These are phyloP conservation scores for Colletotrichum acutatum DNA, from an alignment of 2,329 filamentous ascomycete species.

Conservation along the genomic window DNA sequence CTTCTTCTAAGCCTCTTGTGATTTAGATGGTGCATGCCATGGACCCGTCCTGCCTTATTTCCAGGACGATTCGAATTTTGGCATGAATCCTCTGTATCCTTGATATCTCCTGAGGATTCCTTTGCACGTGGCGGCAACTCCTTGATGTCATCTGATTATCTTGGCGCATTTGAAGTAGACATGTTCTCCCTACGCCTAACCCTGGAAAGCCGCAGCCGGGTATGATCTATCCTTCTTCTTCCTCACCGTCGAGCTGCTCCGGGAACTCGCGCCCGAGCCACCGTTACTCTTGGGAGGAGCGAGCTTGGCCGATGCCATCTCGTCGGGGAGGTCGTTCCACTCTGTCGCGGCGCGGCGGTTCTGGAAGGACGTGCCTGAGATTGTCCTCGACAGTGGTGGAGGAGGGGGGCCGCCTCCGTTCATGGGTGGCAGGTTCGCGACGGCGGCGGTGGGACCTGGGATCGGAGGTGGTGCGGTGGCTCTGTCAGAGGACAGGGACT, in stretches of 20 bases:
- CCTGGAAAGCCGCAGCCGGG: conserved; percentile 70
- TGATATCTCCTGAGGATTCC: neutral
- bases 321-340: conserved; percentile 74
- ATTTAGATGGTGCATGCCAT: neutral
- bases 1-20: neutral
- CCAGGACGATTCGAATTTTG: neutral
- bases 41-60: neutral
- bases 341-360: conserved; percentile 68
- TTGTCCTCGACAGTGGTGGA: conserved; percentile 36
- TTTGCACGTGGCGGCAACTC: neutral
- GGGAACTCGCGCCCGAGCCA: conserved; percentile 59
- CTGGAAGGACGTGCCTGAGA: conserved; percentile 63
- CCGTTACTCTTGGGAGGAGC: conserved; percentile 41
- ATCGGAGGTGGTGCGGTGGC: conserved; percentile 30
- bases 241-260: conserved; percentile 63
- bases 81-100: neutral
- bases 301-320: conserved; percentile 57
- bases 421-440: conserved; percentile 45
- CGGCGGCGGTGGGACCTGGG: conserved; percentile 43
- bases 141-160: neutral
- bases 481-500: conserved; percentile 5
- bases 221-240: conserved; percentile 72
- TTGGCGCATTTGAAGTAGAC: neutral
- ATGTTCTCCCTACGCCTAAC: conserved; percentile 39
- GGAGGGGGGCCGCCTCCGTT: conserved; percentile 28